Base-by-base conservation (phyloP, 1,284 basidiomycete species). In the Lignosus rhinocerotis region DNA sequence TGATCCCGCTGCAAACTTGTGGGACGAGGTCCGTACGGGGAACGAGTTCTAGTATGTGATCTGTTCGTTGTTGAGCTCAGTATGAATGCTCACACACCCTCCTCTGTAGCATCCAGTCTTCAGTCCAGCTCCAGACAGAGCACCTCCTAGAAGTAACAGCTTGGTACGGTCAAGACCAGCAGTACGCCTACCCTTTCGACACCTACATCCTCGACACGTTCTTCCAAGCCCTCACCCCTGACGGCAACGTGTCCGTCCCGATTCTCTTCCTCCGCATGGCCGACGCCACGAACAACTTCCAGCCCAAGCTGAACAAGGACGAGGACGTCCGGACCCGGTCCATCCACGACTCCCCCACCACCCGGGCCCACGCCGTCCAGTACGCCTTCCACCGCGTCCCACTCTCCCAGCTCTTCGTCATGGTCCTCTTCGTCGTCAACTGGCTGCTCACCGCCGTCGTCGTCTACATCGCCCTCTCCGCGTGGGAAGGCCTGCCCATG, bases 111-210 rank as follows among this genome's bases (percentile, higher is more conserved):
- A 51, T 62, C 6, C 60, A 62, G 52, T 41, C 61, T 4, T 53
- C 60, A 9, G 58, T 61, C 38, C 47, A 62, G 45, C 47, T 66
- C 8, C 51, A 64, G 41, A 62, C 59, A 6, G 45, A 59, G 7
- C 64, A 62, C 45, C 55, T 60, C 3, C 51, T 67, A 17, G 60
- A 62, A 33, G 59, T 65, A 17, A 57, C 58, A 6, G 53, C 59
- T 1, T 66, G 66, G 62, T 56, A 64, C 30, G 62, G 66, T 1
- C 62, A 64, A 21, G 62, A 64, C 41, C 64, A 61, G 38, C 58
- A 63, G 38, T 63, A 59, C 43, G 62, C 59, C 19, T 64, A 62
- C 38, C 64, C 62, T 1, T 66, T 65, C 57, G 59, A 66, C 53
- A 53, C 49, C 3, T 66, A 64, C 43, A 34, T 58, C 30, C 49